Base-by-base conservation (phyloP, 2,329 filamentous ascomycete genomes). In the Ophiognomonia clavigignenti-juglandacearum region DNA sequence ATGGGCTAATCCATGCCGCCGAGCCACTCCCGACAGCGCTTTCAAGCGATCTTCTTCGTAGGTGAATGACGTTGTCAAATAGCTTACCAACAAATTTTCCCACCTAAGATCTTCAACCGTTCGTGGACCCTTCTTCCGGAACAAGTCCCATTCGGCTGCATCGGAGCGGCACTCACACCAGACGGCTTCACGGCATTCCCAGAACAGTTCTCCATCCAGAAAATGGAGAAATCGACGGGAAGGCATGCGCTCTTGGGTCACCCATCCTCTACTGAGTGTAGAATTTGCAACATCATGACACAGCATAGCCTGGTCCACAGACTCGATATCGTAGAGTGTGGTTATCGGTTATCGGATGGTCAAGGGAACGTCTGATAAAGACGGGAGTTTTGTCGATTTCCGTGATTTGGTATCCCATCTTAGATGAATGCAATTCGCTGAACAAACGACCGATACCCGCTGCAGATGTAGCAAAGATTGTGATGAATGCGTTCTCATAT, bases 401-500 rank as follows among this genome's bases (percentile, higher is more conserved):
- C 13, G 43, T 39, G 3, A 45, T 22, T 24, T 18, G 19, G 3
- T n/a, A 3, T 11, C 29, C 40, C 6, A 27, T 14, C 8, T 13
- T 6, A 1, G 2, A 2, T 18, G 29, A 29, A 14, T 24, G 4
- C 6, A 19, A 22, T 4, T 23, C 16, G 1, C 24, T 38, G n/a
- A 39, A 45, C 20, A 45, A 31, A 2, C 3, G 8, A 18, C 3
- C 0, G 6, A 18, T 26, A 4, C 5, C 26, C 13, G 20, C 16
- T 4, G 43, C 37, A 14, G 4, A 39, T 23, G 43, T 34, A 7
- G 26, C 43, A n/a, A 26, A 32, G 2, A 45, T 23, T 3, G 43
- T 45, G 4, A 45, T 13, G 11, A 45, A 19, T 11, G 43, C 43
- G 22, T 45, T 32, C 8, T 45, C 43, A 6, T 45, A 45, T 2